Evolutionary conservation across 805 yeast species (phyloP).

Genomic region (Ogataea nonfermentans): DNA sequence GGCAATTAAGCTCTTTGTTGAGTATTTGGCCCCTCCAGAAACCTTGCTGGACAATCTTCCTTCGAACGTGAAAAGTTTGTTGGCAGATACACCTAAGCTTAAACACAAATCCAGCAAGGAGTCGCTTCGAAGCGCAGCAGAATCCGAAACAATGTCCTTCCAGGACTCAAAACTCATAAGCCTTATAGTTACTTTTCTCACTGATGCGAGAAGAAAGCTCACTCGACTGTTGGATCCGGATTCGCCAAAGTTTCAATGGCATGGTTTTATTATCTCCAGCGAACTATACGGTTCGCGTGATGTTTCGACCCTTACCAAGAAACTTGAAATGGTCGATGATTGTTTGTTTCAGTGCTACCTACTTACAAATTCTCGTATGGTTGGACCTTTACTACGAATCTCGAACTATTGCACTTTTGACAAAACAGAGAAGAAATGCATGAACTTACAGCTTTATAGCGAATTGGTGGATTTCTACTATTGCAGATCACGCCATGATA

Average conservation of each 20-base stretch:
- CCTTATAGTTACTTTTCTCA: slow-evolving; percentile 45
- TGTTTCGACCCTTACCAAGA: slow-evolving; percentile 33
- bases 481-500: slow-evolving; percentile 57
- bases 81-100: slow-evolving; percentile 5
- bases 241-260: slow-evolving; percentile 42
- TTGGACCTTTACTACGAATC: slow-evolving; percentile 80
- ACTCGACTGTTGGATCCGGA: slow-evolving; percentile 39
- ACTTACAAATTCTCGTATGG: slow-evolving; percentile 62
- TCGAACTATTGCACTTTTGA: slow-evolving; percentile 69
- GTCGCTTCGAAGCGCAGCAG: slow-evolving; percentile 8
- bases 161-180: slow-evolving; percentile 36
- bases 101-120: slow-evolving; percentile 10
- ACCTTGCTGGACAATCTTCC: slow-evolving; percentile 50
- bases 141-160: slow-evolving; percentile 19
- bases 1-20: slow-evolving; percentile 46
- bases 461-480: slow-evolving; percentile 79
- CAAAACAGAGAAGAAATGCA: slow-evolving; percentile 55
- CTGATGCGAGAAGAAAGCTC: slow-evolving; percentile 53
- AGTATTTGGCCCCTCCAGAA: slow-evolving; percentile 60
- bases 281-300: slow-evolving; percentile 34
- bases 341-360: slow-evolving; percentile 73
- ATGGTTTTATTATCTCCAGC: slow-evolving; percentile 42
- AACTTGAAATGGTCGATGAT: slow-evolving; percentile 62
- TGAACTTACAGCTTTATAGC: slow-evolving; percentile 46
- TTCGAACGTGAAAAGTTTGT: slow-evolving; percentile 8